Percentiles rank a stretch among this genome's conserved stretches.
Evolutionary conservation across 1,284 basidiomycete species (phyloP).

Genomic region (Exobasidium rhododendri): DNA sequence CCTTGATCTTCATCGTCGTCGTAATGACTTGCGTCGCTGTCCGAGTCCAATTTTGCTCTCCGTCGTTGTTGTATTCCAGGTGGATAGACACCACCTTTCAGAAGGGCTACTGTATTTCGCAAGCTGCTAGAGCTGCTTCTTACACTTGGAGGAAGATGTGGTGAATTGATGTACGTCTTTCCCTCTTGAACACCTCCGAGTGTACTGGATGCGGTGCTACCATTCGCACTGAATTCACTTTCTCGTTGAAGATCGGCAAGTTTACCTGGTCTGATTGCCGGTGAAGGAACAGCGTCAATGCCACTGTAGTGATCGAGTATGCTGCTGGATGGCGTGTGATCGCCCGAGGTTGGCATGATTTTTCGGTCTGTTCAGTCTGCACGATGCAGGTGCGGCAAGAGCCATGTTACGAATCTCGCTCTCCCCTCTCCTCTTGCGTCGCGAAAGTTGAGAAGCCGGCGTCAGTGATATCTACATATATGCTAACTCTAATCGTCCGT

Average conservation of each 20-base stretch:
- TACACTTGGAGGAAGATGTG: not conserved
- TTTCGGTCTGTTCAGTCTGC: too few relatives aligned
- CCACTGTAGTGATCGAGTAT: not conserved
- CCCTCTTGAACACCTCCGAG: not conserved
- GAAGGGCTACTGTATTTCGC: not conserved
- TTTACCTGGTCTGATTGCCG: not conserved
- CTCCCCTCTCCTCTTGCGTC: too few relatives aligned
- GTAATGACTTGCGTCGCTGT: conserved; percentile 8
- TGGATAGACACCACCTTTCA: conserved; percentile 1
- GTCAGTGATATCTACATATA: too few relatives aligned
- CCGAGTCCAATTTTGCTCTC: not conserved
- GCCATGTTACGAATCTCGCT: too few relatives aligned
- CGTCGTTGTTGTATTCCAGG: conserved; percentile 1
- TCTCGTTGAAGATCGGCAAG: not conserved
- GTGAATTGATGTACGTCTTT: not conserved
- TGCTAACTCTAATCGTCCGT: too few relatives aligned
- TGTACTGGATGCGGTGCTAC: not conserved
- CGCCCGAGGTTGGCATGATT: too few relatives aligned
- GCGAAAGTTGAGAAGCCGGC: too few relatives aligned
- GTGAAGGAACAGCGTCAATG: not conserved
- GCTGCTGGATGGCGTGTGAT: not conserved
- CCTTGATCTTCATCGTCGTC: not conserved
- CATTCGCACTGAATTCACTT: not conserved
- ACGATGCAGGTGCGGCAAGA: too few relatives aligned
- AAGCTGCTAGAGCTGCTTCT: conserved; percentile 4